Evolutionary conservation across 2,329 filamentous ascomycete species (phyloP).

Genomic region (Pseudopyricularia javanii): DNA sequence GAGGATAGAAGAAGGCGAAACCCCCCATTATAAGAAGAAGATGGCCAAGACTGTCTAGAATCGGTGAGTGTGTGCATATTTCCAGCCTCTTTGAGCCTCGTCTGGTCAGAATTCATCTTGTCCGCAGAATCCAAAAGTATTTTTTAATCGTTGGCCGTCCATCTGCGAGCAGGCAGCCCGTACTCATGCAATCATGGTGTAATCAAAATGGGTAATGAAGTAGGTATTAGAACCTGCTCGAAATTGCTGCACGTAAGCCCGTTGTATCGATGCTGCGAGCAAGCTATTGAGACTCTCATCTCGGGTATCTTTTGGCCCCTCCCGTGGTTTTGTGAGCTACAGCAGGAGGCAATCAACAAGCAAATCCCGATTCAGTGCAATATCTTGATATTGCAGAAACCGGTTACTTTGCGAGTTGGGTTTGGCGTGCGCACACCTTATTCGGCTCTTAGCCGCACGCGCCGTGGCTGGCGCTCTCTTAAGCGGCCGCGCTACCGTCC

Average conservation of each 20-base stretch:
- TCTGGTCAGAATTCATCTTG: neutral
- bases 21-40: no score
- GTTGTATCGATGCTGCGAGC: neutral
- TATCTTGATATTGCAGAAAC: neutral
- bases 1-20: no score
- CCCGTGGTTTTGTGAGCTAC: neutral
- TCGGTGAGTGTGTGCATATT: no score
- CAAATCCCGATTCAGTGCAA: neutral
- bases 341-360: neutral
- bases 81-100: no score
- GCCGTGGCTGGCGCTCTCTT: neutral
- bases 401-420: neutral
- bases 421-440: neutral
- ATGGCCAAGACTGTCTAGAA: no score
- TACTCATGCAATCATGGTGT: no score
- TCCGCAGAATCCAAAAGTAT: neutral
- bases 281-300: neutral
- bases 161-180: no score
- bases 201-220: no score
- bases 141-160: no score
- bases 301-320: neutral
- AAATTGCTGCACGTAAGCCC: neutral
- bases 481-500: neutral
- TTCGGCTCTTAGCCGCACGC: neutral
- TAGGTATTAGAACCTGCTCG: no score